phyloP scores from a whole-genome alignment of 331 rosid genomes.

The Malus hybrid region DNA sequence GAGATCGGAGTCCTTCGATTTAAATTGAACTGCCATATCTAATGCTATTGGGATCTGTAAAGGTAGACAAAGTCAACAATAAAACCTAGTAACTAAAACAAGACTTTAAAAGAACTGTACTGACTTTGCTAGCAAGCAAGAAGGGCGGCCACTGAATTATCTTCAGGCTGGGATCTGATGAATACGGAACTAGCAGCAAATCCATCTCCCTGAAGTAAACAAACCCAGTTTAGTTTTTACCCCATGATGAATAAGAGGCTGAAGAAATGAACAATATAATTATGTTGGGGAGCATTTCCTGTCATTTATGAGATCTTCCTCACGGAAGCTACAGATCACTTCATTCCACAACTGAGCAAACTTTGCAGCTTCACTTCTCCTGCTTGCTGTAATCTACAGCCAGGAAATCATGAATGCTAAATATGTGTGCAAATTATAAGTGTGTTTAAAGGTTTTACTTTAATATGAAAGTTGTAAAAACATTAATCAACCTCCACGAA shows the following conservation, averaged over 20 bases:
- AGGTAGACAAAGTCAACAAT: conserved; percentile 27
- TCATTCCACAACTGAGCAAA: conserved; percentile 98
- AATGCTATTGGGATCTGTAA: conserved; percentile 85
- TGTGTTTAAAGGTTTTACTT: background rate
- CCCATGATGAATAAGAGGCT: conserved; percentile 9
- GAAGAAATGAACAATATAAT: background rate
- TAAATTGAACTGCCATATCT: conserved; percentile 95
- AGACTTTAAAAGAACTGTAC: conserved; percentile 10
- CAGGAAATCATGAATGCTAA: background rate
- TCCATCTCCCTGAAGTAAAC: conserved; percentile 86
- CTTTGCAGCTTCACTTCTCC: conserved; percentile 93
- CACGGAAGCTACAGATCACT: conserved; percentile 91
- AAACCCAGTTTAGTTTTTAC: conserved; percentile 20
- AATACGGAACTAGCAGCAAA: conserved; percentile 85
- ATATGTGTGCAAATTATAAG: background rate
- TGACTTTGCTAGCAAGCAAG: conserved; percentile 96
- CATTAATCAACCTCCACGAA: conserved; percentile 64
- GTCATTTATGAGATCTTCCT: conserved; percentile 89
- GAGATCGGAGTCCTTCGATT: conserved; percentile 75
- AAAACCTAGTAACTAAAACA: conserved; percentile 12
- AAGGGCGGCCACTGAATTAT: conserved; percentile 98
- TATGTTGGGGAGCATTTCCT: conserved; percentile 47
- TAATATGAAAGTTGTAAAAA: background rate
- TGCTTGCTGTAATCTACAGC: conserved; percentile 65
- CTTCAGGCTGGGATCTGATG: conserved; percentile 80